Evolutionary conservation across 1,284 basidiomycete species (phyloP), one percentile per base, ranked within the genome.

Genomic region (Ceratobasidium sp.): DNA sequence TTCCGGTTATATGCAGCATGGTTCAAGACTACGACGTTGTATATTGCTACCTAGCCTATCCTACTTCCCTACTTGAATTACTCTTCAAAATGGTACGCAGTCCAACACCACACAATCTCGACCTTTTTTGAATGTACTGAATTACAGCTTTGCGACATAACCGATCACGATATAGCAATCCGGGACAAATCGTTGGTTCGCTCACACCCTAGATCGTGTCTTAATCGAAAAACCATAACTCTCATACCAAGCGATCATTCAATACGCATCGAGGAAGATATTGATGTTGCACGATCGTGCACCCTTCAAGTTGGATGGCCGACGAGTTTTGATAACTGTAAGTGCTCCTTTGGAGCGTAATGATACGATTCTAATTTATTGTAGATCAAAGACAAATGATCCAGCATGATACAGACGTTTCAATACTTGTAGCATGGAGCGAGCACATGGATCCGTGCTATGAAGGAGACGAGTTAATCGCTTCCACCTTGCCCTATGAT

Each of bases 271-370:
- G 2, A 6, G 18, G 14, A 34, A 5, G 9, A 5, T 2, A 18
- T 2, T 18, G 16, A 8, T 2, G 30, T 5, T 16, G 26, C 5
- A 10, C 5, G 3, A 21, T 12, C 34, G 8, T 58, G 55, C 34
- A 23, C 48, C 16, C 12, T 62, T 48, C 60, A 62, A n/a, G 26
- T 46, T 32, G 60, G 60, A 21, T 62, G 60, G 60, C 60, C 60
- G 23, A 5, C 8, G 9, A 32, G 28, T 14, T 26, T 26, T 30
- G 3, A 18, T 3, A 8, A 32, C 3, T 62, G 60, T 62, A n/a
- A 26, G 60, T 23, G 9, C 43, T 26, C 3, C 6, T 50, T 61
- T 32, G 21, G 1, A 18, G 32, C 12, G 50, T 4, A 26, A 14
- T 3, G 21, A n/a, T n/a, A n/a, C 21, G 4, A 3, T 12, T 3